Evolutionary conservation across 805 yeast genomes (phyloP), one percentile per base, ranked within the genome.

Genomic region (Yamadazyma insecticola): DNA sequence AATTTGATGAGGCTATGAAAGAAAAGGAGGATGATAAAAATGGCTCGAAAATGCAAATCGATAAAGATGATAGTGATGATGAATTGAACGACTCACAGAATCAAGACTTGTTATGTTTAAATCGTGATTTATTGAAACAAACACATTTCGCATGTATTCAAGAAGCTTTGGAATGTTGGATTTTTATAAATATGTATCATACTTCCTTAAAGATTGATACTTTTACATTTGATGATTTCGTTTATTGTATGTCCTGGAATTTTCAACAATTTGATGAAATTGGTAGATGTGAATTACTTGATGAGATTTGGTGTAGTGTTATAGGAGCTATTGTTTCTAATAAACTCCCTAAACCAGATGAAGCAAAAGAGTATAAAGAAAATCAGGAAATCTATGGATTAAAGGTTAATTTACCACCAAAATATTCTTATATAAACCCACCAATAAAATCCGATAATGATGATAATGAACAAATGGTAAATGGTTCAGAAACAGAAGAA

Each of bases 171-270:
- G 89, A 84, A 45, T 53, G 72, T 3, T 87, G 95, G 95, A 63
- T 74, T 2, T 87, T 86, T 46, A 53, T 85, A 17, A 84, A 84
- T 50, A 69, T 83, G 30, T 86, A 78, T 52, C 74, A 77, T 43
- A 68, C 69, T 21, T 76, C 86, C 1, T 58, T 86, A 19, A 50
- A 70, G 4, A 56, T 87, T n/a, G 87, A 81, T 45, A 72, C 81
- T 0, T 79, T 84, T 45, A 79, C 90, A 0, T 84, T 82, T 58
- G 96, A 86, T 56, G 94, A 81, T 43, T 83, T 74, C 46, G 50
- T 81, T 6, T 73, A 74, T 33, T 78, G 76, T 8, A 51, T 81
- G 57, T 59, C 62, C 22, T 63, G 78, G 72, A 60, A 61, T 17
- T 41, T 32, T 24, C 51, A 53, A 6, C 70, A 66, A 39, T 54